These are phyloP conservation scores for Boletellus sp. DNA, from an alignment of 1,284 basidiomycete species.

Conservation along the genomic window DNA sequence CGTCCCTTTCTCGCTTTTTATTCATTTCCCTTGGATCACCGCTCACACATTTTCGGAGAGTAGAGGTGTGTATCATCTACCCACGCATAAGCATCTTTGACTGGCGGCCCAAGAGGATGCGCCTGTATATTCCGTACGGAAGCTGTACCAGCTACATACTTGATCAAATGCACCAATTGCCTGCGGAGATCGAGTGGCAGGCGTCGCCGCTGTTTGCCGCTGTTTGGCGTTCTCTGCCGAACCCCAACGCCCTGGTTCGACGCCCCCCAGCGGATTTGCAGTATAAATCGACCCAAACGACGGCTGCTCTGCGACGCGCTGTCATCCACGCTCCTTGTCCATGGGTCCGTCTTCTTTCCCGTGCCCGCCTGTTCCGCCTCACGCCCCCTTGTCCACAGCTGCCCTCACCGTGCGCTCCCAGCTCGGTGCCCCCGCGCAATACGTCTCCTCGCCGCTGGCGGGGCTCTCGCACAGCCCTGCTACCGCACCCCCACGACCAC, in stretches of 20 bases:
- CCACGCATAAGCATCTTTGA: constrained; percentile 3
- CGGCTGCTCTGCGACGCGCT: constrained; percentile 27
- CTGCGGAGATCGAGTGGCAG: too few relatives aligned
- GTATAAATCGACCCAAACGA: constrained; percentile 33
- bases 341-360: constrained; percentile 19
- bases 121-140: constrained; percentile 17
- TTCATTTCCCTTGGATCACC: constrained; percentile 16
- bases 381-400: constrained; percentile 26
- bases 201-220: constrained; percentile 14
- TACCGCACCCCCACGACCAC: constrained; percentile 29
- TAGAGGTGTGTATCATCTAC: constrained; percentile 22
- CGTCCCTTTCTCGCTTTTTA: neutral
- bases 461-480: constrained; percentile 32
- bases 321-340: constrained; percentile 30
- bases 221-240: constrained; percentile 23
- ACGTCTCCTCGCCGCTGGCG: constrained; percentile 62
- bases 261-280: constrained; percentile 28
- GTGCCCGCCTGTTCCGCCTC: neutral
- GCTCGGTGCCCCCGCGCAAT: constrained; percentile 32
- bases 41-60: constrained; percentile 14
- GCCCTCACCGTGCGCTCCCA: constrained; percentile 33
- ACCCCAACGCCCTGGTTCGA: constrained; percentile 25
- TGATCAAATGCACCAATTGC: too few relatives aligned
- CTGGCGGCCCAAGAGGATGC: neutral
- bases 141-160: constrained; percentile 18